Evolutionary conservation across 495 filamentous ascomycete species (phyloP).

Genomic region (Penicillium coffeae): DNA sequence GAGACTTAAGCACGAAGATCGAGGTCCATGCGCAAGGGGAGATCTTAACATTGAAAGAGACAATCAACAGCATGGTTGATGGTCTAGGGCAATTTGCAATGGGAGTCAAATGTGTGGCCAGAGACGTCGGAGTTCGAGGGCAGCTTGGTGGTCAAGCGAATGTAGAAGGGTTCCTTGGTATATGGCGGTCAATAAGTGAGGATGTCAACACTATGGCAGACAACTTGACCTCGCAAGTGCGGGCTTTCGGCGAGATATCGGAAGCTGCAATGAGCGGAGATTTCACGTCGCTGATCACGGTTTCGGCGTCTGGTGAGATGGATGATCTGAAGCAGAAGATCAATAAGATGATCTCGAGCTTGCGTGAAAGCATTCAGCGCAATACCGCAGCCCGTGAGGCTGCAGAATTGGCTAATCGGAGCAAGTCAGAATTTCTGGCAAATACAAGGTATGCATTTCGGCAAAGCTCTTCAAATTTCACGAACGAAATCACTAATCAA

Average conservation of each 20-base stretch:
- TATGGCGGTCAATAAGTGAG: constrained; percentile 91
- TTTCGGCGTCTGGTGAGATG: constrained; percentile 93
- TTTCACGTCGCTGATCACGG: constrained; percentile 85
- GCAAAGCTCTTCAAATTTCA: no score
- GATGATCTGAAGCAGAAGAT: constrained; percentile 93
- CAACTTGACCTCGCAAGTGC: constrained; percentile 87
- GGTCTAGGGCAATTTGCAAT: constrained; percentile 85
- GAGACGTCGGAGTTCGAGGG: constrained; percentile 90
- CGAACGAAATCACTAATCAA: not conserved
- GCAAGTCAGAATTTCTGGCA: constrained; percentile 61
- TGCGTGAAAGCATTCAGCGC: constrained; percentile 57
- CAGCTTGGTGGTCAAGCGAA: constrained; percentile 86
- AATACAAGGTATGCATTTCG: constrained; percentile 70
- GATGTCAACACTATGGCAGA: constrained; percentile 77
- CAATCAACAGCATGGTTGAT: constrained; percentile 96
- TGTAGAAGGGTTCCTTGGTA: constrained; percentile 86
- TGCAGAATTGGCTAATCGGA: constrained; percentile 55
- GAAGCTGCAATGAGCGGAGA: constrained; percentile 85
- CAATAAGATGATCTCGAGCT: constrained; percentile 88
- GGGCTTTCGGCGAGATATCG: constrained; percentile 86
- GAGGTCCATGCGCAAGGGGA: constrained; percentile 86
- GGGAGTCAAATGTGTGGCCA: constrained; percentile 88
- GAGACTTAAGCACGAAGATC: constrained; percentile 86
- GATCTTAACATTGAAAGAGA: constrained; percentile 83
- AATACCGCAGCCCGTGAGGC: constrained; percentile 43